Conservation (phyloP, 2,329 filamentous ascomycete species). For the Neurospora sp. region DNA sequence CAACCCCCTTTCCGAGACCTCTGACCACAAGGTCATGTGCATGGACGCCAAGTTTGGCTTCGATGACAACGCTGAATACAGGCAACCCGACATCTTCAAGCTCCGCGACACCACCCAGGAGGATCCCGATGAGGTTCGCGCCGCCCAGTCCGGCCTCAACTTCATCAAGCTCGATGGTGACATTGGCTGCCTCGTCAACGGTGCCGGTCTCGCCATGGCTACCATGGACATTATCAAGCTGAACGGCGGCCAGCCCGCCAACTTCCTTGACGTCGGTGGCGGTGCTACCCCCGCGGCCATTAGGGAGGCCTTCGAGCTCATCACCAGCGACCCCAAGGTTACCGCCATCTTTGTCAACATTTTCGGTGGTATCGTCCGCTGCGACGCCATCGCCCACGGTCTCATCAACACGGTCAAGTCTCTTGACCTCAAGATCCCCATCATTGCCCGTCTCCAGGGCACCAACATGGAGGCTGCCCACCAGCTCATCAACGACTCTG, state of each 20-base stretch:
- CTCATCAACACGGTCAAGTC: conserved; percentile 89
- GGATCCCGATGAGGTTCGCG: conserved; percentile 94
- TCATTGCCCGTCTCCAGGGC: conserved; percentile 93
- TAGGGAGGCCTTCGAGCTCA: conserved; percentile 95
- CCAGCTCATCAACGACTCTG: conserved; percentile 88
- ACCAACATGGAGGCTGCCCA: conserved; percentile 97
- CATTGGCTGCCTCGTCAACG: conserved; percentile 98
- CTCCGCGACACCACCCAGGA: conserved; percentile 95
- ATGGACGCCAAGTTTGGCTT: conserved; percentile 99
- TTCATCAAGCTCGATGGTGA: conserved; percentile 99
- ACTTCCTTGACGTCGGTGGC: conserved; percentile 98
- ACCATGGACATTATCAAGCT: conserved; percentile 99
- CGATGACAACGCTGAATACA: conserved; percentile 97
- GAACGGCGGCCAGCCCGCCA: conserved; percentile 89
- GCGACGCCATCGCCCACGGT: conserved; percentile 93
- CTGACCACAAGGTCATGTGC: conserved; percentile 93
- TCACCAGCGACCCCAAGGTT: conserved; percentile 96
- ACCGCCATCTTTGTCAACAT: conserved; percentile 99
- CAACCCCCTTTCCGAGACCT: conserved; percentile 97
- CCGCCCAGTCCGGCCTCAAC: conserved; percentile 88
- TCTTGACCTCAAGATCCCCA: conserved; percentile 93
- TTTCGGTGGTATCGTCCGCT: conserved; percentile 97
- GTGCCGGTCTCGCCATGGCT: conserved; percentile 97
- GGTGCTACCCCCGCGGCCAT: conserved; percentile 95
- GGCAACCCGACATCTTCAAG: conserved; percentile 90